Conservation (phyloP, 495 filamentous ascomycete genomes). For the Lasiosphaeria ovina region DNA sequence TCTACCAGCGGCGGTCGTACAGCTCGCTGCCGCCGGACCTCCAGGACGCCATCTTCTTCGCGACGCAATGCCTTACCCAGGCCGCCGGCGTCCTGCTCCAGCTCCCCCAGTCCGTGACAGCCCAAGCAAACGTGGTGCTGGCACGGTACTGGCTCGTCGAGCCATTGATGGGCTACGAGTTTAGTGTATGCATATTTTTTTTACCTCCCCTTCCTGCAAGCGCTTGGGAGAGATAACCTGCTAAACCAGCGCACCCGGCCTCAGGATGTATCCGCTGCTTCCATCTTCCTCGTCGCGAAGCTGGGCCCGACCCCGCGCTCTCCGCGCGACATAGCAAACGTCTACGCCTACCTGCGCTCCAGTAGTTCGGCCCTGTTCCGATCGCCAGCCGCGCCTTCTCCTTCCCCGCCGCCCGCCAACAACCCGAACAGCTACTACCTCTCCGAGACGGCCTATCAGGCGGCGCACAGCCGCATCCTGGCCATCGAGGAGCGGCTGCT, state of each 20-base stretch:
- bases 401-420: constrained; percentile 28
- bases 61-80: constrained; percentile 77
- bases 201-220: background rate
- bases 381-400: constrained; percentile 29
- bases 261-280: constrained; percentile 78
- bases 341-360: constrained; percentile 79
- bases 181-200: constrained; percentile 39
- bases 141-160: constrained; percentile 79
- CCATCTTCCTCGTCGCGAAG: constrained; percentile 82
- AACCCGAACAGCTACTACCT: constrained; percentile 66
- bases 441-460: constrained; percentile 67
- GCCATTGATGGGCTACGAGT: constrained; percentile 44
- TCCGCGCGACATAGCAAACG: constrained; percentile 75
- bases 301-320: constrained; percentile 72
- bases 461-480: constrained; percentile 60
- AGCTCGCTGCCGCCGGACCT: constrained; percentile 73
- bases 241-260: constrained; percentile 12
- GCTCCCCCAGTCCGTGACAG: constrained; percentile 83
- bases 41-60: constrained; percentile 67
- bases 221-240: background rate
- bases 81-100: constrained; percentile 81
- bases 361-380: constrained; percentile 59
- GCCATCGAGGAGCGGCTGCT: constrained; percentile 72
- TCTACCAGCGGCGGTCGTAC: constrained; percentile 52
- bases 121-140: constrained; percentile 83